Percentiles rank a stretch among this genome's conserved stretches.
These are phyloP conservation scores for Escovopsis sp. DNA, from an alignment of 2,329 filamentous ascomycete species.

Conservation along the genomic window DNA sequence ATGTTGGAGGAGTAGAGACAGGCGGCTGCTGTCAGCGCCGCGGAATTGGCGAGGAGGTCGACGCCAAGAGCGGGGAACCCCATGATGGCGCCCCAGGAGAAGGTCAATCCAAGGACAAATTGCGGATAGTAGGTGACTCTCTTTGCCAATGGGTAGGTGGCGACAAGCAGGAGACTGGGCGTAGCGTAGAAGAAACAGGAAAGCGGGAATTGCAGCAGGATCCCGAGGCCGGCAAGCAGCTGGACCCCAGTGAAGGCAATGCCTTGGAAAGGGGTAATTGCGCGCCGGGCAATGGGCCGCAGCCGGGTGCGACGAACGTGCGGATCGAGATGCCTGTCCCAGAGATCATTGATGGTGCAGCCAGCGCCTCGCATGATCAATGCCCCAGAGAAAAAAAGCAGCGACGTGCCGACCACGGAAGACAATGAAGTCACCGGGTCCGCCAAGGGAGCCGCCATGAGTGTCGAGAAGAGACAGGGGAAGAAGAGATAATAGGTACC, in stretches of 20 bases:
- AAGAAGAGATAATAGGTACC: constrained; percentile 79
- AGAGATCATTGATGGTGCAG: constrained; percentile 81
- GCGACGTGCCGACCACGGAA: constrained; percentile 46
- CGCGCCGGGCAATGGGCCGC: constrained; percentile 67
- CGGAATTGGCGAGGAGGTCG: constrained; percentile 49
- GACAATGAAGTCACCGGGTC: constrained; percentile 43
- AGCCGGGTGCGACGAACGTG: constrained; percentile 61
- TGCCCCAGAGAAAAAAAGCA: constrained; percentile 61
- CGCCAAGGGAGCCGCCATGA: constrained; percentile 60
- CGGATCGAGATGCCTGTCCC: constrained; percentile 76
- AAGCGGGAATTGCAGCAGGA: constrained; percentile 62
- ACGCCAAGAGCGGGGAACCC: constrained; percentile 73
- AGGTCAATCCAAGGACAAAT: constrained; percentile 66
- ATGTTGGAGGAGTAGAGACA: constrained; percentile 65
- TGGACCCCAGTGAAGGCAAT: constrained; percentile 61
- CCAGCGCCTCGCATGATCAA: constrained; percentile 78
- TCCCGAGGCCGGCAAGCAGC: constrained; percentile 54
- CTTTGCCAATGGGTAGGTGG: constrained; percentile 69
- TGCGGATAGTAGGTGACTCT: constrained; percentile 80
- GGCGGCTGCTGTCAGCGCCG: constrained; percentile 49
- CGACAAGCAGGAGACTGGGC: constrained; percentile 59
- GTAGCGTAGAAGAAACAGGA: constrained; percentile 64
- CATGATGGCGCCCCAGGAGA: constrained; percentile 81
- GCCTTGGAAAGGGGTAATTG: constrained; percentile 56
- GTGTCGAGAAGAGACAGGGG: constrained; percentile 70